A percentile compares a stretch with the other conserved stretches of the same genome.
These are phyloP conservation scores for Hebeloma cylindrosporum DNA, from an alignment of 768 basidiomycete genomes.

Conservation along the genomic window DNA sequence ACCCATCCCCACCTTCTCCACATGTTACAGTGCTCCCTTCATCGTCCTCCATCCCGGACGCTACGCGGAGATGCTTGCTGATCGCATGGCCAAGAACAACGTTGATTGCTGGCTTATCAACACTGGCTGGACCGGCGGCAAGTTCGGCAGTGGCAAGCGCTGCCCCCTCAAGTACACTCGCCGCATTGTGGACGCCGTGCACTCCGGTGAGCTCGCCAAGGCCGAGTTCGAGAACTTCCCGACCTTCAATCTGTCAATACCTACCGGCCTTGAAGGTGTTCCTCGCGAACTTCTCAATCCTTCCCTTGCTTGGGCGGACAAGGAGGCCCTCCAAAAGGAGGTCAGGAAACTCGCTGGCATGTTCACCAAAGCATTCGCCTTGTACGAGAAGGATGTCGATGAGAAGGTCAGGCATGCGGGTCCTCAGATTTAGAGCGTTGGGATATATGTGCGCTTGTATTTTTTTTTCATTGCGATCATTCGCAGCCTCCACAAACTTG, in stretches of 20 bases:
- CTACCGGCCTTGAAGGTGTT: slow-evolving; percentile 80
- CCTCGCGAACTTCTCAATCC: slow-evolving; percentile 93
- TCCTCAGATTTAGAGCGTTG: slow-evolving; percentile 45
- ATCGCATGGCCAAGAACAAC: slow-evolving; percentile 85
- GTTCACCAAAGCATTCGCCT: slow-evolving; percentile 92
- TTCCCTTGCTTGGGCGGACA: slow-evolving; percentile 80
- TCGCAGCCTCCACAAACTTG: neutral
- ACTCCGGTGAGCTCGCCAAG: slow-evolving; percentile 86
- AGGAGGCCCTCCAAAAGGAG: slow-evolving; percentile 88
- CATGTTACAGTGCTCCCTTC: slow-evolving; percentile 99
- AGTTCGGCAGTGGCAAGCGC: slow-evolving; percentile 88
- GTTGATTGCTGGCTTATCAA: slow-evolving; percentile 99
- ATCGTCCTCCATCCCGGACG: slow-evolving; percentile 95
- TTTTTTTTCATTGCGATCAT: slow-evolving; percentile 5
- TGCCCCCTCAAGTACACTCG: slow-evolving; percentile 97
- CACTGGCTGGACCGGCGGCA: slow-evolving; percentile 96
- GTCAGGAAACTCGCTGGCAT: slow-evolving; percentile 85
- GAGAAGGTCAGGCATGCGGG: slow-evolving; percentile 82
- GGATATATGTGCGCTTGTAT: slow-evolving; percentile 5
- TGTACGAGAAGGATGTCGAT: slow-evolving; percentile 87
- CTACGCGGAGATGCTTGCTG: slow-evolving; percentile 96
- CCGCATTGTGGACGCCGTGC: slow-evolving; percentile 95
- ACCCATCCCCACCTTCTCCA: slow-evolving; percentile 98
- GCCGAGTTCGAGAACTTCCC: slow-evolving; percentile 85
- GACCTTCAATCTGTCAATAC: slow-evolving; percentile 83